These are phyloP conservation scores for Erysiphe neolycopersici DNA, from an alignment of 2,329 filamentous ascomycete species.

Conservation along the genomic window DNA sequence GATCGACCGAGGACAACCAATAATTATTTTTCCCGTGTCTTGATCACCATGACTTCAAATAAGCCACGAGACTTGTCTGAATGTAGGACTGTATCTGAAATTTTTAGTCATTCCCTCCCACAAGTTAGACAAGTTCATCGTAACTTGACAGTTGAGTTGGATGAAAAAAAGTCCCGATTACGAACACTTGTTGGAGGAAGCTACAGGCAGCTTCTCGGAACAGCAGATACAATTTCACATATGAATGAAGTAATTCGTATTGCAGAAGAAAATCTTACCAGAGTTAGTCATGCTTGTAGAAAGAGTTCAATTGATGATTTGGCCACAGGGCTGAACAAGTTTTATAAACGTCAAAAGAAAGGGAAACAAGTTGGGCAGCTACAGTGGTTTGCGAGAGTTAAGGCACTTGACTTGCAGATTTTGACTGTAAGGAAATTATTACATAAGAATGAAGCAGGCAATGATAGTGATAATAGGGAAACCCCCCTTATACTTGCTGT, in stretches of 20 bases:
- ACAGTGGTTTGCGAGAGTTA: conserved; percentile 17
- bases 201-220: conserved; percentile 75
- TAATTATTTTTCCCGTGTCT: too few species aligned
- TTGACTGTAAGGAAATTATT: conserved; percentile 23
- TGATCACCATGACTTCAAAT: conserved; percentile 6
- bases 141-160: conserved; percentile 28
- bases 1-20: too few species aligned
- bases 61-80: conserved; percentile 26
- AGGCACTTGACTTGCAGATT: conserved; percentile 24
- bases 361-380: conserved; percentile 9
- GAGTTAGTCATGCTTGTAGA: conserved; percentile 55
- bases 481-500: conserved; percentile 27
- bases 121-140: conserved; percentile 38
- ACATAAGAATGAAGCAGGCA: conserved; percentile 14
- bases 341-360: conserved; percentile 14
- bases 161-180: conserved; percentile 33
- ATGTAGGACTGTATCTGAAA: conserved; percentile 15
- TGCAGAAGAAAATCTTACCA: conserved; percentile 43
- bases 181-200: conserved; percentile 36
- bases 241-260: conserved; percentile 59
- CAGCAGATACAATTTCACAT: conserved; percentile 74
- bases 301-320: conserved; percentile 42
- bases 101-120: conserved; percentile 26
- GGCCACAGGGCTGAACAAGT: conserved; percentile 25
- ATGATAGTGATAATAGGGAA: conserved; percentile 4